These are phyloP conservation scores for Coemansia sp. DNA, from an alignment of 192 early-diverging fungal genomes.

Conservation along the genomic window DNA sequence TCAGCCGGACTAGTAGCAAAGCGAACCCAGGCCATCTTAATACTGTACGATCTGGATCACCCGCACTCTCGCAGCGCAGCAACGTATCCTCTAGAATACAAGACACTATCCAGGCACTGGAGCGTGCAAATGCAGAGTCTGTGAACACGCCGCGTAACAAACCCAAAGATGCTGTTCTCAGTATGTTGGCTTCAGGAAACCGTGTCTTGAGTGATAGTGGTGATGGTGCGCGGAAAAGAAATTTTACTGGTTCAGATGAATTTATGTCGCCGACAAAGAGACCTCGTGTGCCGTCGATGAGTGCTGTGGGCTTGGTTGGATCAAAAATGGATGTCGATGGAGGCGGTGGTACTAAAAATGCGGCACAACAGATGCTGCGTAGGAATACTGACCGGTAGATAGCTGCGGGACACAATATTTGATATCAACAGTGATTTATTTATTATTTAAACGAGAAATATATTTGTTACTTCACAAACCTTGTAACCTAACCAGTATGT, in stretches of 20 bases:
- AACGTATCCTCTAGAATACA: conserved; percentile 31
- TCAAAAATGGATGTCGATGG: too few relatives aligned
- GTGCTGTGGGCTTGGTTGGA: too few relatives aligned
- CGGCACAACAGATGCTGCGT: conserved; percentile 17
- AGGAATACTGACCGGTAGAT: conserved; percentile 19
- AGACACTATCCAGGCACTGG: conserved; percentile 30
- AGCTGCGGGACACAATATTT: too few relatives aligned
- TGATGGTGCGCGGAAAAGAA: too few relatives aligned
- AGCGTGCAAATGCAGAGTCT: conserved; percentile 13
- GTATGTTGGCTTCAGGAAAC: too few relatives aligned
- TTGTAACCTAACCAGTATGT: too few relatives aligned
- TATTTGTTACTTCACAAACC: too few relatives aligned
- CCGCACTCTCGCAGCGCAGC: conserved; percentile 26
- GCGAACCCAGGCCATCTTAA: too few relatives aligned
- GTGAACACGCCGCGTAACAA: neutral
- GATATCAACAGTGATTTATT: too few relatives aligned
- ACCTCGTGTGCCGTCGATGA: conserved; percentile 19
- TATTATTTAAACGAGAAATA: too few relatives aligned
- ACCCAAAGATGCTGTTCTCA: neutral
- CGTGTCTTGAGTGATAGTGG: too few relatives aligned
- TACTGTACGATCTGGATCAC: conserved; percentile 36
- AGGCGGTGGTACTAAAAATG: conserved; percentile 8
- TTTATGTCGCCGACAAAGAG: conserved; percentile 35
- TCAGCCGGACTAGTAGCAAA: too few relatives aligned
- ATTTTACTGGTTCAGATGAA: neutral